Evolutionary conservation across 495 filamentous ascomycete genomes (phyloP).

Genomic region (Neurospora tetraspora): DNA sequence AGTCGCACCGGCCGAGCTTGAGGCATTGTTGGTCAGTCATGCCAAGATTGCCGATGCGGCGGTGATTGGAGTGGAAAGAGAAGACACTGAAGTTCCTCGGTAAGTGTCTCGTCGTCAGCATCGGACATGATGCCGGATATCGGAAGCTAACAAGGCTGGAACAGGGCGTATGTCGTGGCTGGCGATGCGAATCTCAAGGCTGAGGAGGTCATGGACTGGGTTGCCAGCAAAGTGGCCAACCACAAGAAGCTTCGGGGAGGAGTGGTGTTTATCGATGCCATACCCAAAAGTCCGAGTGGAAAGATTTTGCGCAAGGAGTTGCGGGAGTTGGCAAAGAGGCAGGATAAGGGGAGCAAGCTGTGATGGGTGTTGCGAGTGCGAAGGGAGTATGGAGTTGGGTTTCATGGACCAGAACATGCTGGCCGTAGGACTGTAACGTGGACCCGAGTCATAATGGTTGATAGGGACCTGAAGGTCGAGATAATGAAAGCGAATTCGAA

Average conservation of each 20-base stretch:
- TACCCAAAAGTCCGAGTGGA: conserved; percentile 73
- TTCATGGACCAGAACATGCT: background rate
- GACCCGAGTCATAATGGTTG: too few species aligned
- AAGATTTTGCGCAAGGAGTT: conserved; percentile 69
- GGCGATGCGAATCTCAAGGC: conserved; percentile 12
- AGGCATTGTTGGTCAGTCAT: conserved; percentile 61
- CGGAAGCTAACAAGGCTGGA: background rate
- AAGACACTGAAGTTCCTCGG: conserved; percentile 61
- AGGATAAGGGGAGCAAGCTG: conserved; percentile 11
- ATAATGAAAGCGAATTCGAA: too few species aligned
- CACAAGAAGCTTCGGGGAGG: conserved; percentile 73
- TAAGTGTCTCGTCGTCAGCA: background rate
- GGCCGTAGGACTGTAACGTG: background rate
- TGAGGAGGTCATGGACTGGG: conserved; percentile 21
- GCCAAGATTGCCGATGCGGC: conserved; percentile 64
- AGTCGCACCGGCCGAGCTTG: conserved; percentile 70
- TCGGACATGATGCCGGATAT: background rate
- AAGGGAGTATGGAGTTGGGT: background rate
- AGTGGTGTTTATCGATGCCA: conserved; percentile 60
- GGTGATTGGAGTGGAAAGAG: conserved; percentile 61
- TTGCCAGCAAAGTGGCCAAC: conserved; percentile 43
- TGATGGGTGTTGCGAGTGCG: background rate
- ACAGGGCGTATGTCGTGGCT: conserved; percentile 61
- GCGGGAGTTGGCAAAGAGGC: conserved; percentile 22
- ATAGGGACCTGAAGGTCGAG: too few species aligned